Conservation (phyloP, 1,284 basidiomycete genomes). For the Boletus smithii region DNA sequence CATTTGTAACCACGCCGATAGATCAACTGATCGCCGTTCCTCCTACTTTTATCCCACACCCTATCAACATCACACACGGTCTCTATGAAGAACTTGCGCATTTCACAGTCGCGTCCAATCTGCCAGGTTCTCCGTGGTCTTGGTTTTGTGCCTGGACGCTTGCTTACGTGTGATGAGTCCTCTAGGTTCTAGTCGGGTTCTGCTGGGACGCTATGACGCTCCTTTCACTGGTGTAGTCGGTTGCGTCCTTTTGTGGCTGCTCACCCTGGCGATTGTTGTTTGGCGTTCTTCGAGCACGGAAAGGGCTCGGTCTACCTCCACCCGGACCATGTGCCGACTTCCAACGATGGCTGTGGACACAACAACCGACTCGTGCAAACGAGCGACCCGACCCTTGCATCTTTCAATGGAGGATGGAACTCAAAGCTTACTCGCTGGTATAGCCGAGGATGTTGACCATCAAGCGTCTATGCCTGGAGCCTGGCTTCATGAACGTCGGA, state of each 20-base stretch:
- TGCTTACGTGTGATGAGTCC: background rate
- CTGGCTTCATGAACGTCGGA: background rate
- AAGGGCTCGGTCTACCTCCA: background rate
- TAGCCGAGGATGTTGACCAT: background rate
- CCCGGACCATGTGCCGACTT: background rate
- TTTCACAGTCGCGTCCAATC: background rate
- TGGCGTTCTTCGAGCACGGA: background rate
- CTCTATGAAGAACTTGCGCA: background rate
- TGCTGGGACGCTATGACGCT: background rate
- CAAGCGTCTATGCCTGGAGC: constrained; percentile 1
- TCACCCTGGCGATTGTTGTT: background rate
- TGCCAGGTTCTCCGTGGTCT: constrained; percentile 4
- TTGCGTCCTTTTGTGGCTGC: constrained; percentile 9
- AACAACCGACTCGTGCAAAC: background rate
- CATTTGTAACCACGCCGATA: background rate
- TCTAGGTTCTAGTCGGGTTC: background rate
- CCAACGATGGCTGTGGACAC: background rate
- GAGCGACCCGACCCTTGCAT: background rate
- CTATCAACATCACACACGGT: constrained; percentile 1
- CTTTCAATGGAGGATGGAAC: background rate
- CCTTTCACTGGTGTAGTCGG: background rate
- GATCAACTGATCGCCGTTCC: background rate
- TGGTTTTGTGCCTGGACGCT: background rate
- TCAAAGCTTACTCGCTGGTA: background rate
- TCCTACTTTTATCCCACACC: background rate